Evolutionary conservation across 257 asterid species (phyloP).

Genomic region (Solanum chmielewskii): DNA sequence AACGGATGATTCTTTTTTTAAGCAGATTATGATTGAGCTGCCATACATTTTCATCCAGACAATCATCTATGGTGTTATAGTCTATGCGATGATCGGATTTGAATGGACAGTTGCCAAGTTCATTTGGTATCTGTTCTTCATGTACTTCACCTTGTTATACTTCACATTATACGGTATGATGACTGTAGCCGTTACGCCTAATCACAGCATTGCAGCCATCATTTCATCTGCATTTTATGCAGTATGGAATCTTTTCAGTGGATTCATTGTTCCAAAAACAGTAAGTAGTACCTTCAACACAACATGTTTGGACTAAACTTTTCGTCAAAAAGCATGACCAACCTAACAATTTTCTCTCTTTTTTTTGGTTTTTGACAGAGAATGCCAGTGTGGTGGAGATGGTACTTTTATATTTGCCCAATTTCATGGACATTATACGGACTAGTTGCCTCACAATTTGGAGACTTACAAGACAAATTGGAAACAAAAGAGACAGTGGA

Average conservation of each 20-base stretch:
- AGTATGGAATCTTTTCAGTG: constrained; percentile 70
- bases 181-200: constrained; percentile 77
- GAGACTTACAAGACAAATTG: constrained; percentile 31
- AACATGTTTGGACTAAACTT: background rate
- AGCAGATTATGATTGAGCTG: constrained; percentile 57
- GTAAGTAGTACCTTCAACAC: constrained; percentile 19
- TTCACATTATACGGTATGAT: constrained; percentile 80
- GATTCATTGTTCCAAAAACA: constrained; percentile 66
- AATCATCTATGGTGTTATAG: constrained; percentile 42
- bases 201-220: constrained; percentile 57
- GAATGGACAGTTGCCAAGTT: constrained; percentile 60
- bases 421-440: constrained; percentile 65
- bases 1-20: too few relatives aligned
- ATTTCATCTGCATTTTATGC: constrained; percentile 50
- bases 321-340: background rate
- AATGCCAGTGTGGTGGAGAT: constrained; percentile 78
- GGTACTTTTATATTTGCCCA: constrained; percentile 58
- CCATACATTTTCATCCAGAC: constrained; percentile 60
- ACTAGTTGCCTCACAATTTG: constrained; percentile 52
- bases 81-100: constrained; percentile 72
- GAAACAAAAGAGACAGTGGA: constrained; percentile 37
- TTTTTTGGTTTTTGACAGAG: constrained; percentile 35
- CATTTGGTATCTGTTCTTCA: constrained; percentile 68
- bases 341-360: background rate
- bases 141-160: constrained; percentile 69